Percentiles rank a stretch among this genome's conserved stretches.
phyloP scores from a whole-genome alignment of 805 yeast genomes.

The Metschnikowia cubensis region DNA sequence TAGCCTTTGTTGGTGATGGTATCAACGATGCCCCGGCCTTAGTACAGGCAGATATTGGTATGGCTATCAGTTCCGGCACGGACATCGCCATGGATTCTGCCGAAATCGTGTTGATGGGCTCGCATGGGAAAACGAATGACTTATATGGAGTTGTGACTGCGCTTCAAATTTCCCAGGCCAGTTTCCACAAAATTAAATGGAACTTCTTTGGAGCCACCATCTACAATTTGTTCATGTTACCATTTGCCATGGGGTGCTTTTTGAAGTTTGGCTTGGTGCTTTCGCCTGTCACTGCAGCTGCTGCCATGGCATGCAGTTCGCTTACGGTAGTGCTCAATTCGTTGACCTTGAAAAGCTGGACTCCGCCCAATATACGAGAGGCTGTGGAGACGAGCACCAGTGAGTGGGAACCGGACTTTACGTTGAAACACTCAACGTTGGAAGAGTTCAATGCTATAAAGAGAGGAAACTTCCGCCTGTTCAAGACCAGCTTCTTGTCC shows the following conservation, averaged over 20 bases:
- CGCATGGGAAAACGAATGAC: constrained; percentile 22
- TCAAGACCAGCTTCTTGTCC: not conserved
- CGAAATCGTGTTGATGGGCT: constrained; percentile 70
- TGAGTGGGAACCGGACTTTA: constrained; percentile 11
- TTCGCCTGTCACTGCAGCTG: constrained; percentile 86
- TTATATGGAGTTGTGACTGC: constrained; percentile 56
- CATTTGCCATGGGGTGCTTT: constrained; percentile 91
- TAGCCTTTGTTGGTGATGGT: constrained; percentile 96
- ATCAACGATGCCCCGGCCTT: constrained; percentile 97
- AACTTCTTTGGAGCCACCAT: constrained; percentile 86
- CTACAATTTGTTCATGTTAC: constrained; percentile 81
- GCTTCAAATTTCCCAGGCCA: constrained; percentile 61
- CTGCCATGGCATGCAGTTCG: constrained; percentile 91
- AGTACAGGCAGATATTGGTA: constrained; percentile 82
- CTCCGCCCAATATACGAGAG: constrained; percentile 22
- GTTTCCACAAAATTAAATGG: constrained; percentile 69
- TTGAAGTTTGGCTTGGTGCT: constrained; percentile 70
- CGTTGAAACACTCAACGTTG: constrained; percentile 12
- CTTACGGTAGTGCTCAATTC: constrained; percentile 85
- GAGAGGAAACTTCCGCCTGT: not conserved
- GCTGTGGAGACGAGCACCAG: not conserved
- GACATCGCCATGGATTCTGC: constrained; percentile 98
- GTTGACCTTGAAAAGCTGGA: constrained; percentile 66
- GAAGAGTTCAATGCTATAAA: constrained; percentile 14
- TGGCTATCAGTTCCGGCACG: constrained; percentile 89